phyloP scores from a whole-genome alignment of 2,329 filamentous ascomycete genomes.

The Cladosporium sp. region DNA sequence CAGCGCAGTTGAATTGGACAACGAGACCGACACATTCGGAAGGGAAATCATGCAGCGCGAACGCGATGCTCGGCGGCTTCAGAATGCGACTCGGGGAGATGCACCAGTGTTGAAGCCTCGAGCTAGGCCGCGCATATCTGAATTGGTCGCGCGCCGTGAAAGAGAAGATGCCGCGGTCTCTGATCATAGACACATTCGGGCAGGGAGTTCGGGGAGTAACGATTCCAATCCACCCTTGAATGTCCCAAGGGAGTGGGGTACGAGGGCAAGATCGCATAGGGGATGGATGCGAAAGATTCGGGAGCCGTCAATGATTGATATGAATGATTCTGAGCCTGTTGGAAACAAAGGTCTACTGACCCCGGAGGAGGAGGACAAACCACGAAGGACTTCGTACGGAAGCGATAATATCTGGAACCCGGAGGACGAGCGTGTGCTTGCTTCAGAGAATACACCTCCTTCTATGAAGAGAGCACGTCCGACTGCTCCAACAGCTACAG shows the following conservation, averaged over 20 bases:
- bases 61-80: conserved; percentile 46
- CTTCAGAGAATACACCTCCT: conserved; percentile 47
- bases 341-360: neutral
- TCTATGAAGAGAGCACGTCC: conserved; percentile 35
- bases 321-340: neutral
- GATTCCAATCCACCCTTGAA: conserved; percentile 48
- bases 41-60: conserved; percentile 46
- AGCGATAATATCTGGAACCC: conserved; percentile 33
- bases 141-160: conserved; percentile 30
- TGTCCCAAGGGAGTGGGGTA: conserved; percentile 51
- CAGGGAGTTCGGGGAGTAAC: conserved; percentile 38
- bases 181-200: conserved; percentile 24
- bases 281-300: conserved; percentile 37
- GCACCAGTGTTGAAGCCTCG: conserved; percentile 34
- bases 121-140: conserved; percentile 34
- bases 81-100: conserved; percentile 37
- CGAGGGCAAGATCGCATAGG: conserved; percentile 28
- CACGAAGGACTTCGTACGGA: conserved; percentile 28
- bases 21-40: conserved; percentile 51
- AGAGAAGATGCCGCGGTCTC: conserved; percentile 17
- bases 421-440: conserved; percentile 44
- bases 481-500: conserved; percentile 28
- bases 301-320: conserved; percentile 20
- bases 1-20: conserved; percentile 40
- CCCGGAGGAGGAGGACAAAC: conserved; percentile 28